Percentiles rank a stretch among this genome's conserved stretches.
These are phyloP conservation scores for Microdochium bolleyi DNA, from an alignment of 2,329 filamentous ascomycete species.

Conservation along the genomic window DNA sequence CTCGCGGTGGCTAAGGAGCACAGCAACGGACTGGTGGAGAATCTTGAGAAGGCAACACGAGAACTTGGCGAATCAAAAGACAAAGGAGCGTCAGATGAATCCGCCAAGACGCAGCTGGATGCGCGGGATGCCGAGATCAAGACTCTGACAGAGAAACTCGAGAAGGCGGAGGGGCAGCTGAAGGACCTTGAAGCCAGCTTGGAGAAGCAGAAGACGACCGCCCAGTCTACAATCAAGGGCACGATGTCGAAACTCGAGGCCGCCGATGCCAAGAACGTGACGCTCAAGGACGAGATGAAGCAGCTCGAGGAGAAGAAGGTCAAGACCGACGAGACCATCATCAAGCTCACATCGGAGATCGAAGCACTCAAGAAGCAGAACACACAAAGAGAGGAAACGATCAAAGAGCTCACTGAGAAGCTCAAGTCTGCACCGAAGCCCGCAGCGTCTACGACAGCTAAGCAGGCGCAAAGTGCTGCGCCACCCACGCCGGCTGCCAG, in stretches of 20 bases:
- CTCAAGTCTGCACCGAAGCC: conserved; percentile 13
- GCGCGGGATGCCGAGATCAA: conserved; percentile 39
- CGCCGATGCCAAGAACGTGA: conserved; percentile 12
- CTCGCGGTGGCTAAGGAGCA: conserved; percentile 65
- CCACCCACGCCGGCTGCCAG: conserved; percentile 15
- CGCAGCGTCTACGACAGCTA: conserved; percentile 8
- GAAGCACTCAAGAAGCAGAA: conserved; percentile 28
- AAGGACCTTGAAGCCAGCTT: conserved; percentile 31
- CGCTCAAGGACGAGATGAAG: conserved; percentile 24
- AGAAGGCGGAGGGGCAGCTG: conserved; percentile 33
- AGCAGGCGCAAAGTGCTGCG: conserved; percentile 13
- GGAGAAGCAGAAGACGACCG: conserved; percentile 16
- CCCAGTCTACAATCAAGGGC: conserved; percentile 11
- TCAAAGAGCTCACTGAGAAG: conserved; percentile 30
- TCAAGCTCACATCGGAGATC: conserved; percentile 36
- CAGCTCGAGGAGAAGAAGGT: conserved; percentile 26
- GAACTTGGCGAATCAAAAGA: conserved; percentile 47
- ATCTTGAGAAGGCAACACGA: conserved; percentile 57
- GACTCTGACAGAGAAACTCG: conserved; percentile 39
- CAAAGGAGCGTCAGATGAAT: conserved; percentile 27
- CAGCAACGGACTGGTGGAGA: conserved; percentile 56
- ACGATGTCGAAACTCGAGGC: conserved; percentile 17
- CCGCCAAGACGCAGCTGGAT: conserved; percentile 41
- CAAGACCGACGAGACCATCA: conserved; percentile 29
- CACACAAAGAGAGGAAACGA: conserved; percentile 29